Base-by-base conservation (phyloP, 2,329 filamentous ascomycete species). In the Cladosporium sp. region DNA sequence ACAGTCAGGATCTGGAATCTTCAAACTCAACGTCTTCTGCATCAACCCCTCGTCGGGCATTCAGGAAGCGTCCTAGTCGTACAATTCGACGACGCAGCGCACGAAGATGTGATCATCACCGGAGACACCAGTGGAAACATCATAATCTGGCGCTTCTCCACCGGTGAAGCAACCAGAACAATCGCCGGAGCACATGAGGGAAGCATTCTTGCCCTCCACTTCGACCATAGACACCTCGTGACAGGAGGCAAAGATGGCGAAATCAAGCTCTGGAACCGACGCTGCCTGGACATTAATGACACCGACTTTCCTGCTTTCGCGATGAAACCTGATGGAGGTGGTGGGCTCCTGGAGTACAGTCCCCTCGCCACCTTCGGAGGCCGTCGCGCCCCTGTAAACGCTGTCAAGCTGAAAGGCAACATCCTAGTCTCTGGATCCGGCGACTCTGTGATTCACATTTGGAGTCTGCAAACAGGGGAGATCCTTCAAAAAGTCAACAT, bases 111-210 rank as follows among this genome's bases (percentile, higher is more conserved):
- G 17, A 58, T 68, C 34, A 55, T 68, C 10, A 64, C 63, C 6
- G 65, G 66, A 13, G 58, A 60, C 8, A 63, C 44, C 4, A 63
- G 65, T 45, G 60, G 58, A 4, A 59, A 58, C 36, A 57, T 65
- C 20, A 59, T 62, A 17, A 56, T 65, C 40, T 66, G 65, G 65
- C 53, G 49, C 1, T 63, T 67, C 39, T 61, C 57, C 7, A 61
- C 48, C 8, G 58, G 60, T 10, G 44, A 58, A 37, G 15, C 28
- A 12, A 10, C 59, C 22, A 52, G 52, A 39, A 34, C 19, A 3
- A 34, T 62, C 8, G 9, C n/a, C 2, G 12, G n/a, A 2, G 58
- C 60, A 7, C 60, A 60, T 40, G 3, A 47, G 4, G 56, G 52
- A 17, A 56, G 17, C 37, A 40, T 62, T 32, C 35, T 60, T 10